Evolutionary conservation across 768 basidiomycete species (phyloP), one percentile per base, ranked within the genome.

Genomic region (Lactarius evosmus): DNA sequence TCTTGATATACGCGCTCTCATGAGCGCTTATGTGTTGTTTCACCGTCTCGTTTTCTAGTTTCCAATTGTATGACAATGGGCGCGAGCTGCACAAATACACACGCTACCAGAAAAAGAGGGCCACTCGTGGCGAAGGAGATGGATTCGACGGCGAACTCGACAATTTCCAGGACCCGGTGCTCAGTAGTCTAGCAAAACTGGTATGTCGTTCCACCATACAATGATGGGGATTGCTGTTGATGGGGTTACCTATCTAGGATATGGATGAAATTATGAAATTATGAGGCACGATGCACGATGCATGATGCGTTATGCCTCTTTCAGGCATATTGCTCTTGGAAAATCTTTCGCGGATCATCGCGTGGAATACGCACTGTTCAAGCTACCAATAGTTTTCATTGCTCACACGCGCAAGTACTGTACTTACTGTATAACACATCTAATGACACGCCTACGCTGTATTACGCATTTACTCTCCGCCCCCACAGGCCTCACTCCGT

Each of bases 91-190:
- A 58, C 16, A 17, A 66, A 11, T 62, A 55, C 49, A 66, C 65
- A 38, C 55, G 34, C 7, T 9, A 4, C 5, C 38, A 66, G 56
- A 63, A 63, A 34, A 58, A 38, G 56, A 63, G 44, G 36, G 51
- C 49, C 7, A 50, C 34, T 12, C 61, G 51, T 7, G 65, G 65
- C 3, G 38, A 64, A 46, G 65, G 61, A 14, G 16, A n/a, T 2
- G 56, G 55, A 12, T 63, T 62, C 6, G 65, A 62, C 16, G 65
- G 65, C 1, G 65, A 66, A 38, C 29, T 63, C 8, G 61, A 54
- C 52, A 66, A 66, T 30, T 66, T 66, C 29, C 65, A 66, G 29
- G 52, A 27, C 16, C 65, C 65, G 16, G 56, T 58, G 41, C 56
- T 66, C 27, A 66, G 62, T 9, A 66, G 62, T 34, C 27, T 66